These are phyloP conservation scores for Neonectria neomacrospora DNA, from an alignment of 2,329 filamentous ascomycete species.

Conservation along the genomic window DNA sequence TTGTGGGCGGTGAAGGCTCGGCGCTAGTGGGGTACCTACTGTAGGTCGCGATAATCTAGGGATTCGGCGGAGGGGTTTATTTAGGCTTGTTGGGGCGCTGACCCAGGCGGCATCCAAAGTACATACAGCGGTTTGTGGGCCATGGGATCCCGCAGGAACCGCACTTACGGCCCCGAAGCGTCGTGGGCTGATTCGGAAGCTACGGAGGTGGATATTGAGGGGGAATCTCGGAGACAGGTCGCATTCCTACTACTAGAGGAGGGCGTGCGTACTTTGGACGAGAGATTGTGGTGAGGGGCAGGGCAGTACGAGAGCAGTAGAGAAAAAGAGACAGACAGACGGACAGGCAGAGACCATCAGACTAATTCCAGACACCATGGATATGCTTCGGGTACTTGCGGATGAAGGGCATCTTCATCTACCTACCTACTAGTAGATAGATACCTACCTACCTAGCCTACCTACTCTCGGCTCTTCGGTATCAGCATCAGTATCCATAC, in stretches of 20 bases:
- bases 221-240: slow-evolving; percentile 8
- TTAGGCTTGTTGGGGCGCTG: slow-evolving; percentile 24
- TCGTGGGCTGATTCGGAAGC: slow-evolving; percentile 27
- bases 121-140: slow-evolving; percentile 18
- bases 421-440: too few relatives aligned
- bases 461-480: slow-evolving; percentile 2
- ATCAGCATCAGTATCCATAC: slow-evolving; percentile 13
- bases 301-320: not conserved
- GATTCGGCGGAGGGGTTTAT: slow-evolving; percentile 21
- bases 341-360: too few relatives aligned
- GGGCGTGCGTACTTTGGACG: not conserved
- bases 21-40: slow-evolving; percentile 38
- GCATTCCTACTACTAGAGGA: slow-evolving; percentile 4
- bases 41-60: slow-evolving; percentile 39
- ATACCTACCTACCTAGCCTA: too few relatives aligned
- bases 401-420: too few relatives aligned
- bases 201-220: slow-evolving; percentile 13
- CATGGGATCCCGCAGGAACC: not conserved
- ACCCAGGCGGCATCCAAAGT: slow-evolving; percentile 3
- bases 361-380: not conserved
- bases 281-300: not conserved
- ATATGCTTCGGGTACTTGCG: not conserved
- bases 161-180: not conserved
- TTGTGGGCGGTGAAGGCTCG: slow-evolving; percentile 34
- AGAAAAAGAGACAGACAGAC: not conserved